Conservation (phyloP, 495 filamentous ascomycete species). For the Neurospora hispaniola region DNA sequence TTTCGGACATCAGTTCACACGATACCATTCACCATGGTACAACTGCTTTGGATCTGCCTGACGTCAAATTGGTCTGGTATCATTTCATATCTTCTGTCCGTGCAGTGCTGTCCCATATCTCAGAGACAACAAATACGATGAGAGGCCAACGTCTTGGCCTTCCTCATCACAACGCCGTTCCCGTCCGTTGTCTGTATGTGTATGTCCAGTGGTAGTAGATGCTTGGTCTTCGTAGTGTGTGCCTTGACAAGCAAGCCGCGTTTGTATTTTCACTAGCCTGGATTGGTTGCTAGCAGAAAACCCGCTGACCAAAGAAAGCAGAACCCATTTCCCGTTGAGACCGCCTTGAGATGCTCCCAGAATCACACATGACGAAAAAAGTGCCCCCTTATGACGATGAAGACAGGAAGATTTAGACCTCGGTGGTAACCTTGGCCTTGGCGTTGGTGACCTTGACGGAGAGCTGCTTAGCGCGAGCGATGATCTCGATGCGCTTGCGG, state of each 20-base stretch:
- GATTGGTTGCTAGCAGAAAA: constrained; percentile 6
- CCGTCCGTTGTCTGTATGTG: neutral
- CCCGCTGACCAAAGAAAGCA: constrained; percentile 2
- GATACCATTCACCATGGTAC: neutral
- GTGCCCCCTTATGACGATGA: constrained; percentile 14
- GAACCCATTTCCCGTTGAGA: constrained; percentile 12
- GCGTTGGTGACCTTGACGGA: constrained; percentile 98
- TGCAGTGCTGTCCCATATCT: neutral
- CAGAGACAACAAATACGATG: neutral
- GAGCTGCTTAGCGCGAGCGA: constrained; percentile 91
- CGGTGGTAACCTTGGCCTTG: constrained; percentile 95
- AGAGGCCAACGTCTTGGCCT: neutral
- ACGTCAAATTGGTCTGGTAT: neutral
- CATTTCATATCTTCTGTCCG: neutral
- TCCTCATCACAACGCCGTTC: neutral
- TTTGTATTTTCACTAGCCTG: constrained; percentile 6
- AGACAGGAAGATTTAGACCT: constrained; percentile 54
- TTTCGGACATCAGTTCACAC: neutral
- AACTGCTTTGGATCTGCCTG: neutral
- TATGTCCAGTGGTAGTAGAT: neutral
- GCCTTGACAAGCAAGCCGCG: constrained; percentile 5
- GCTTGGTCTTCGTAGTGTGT: neutral
- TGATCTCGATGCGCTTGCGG: constrained; percentile 94
- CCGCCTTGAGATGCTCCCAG: constrained; percentile 24
- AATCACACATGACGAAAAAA: constrained; percentile 17